A percentile compares a stretch with the other conserved stretches of the same genome.
Evolutionary conservation across 106 monocot genomes (phyloP).

Genomic region (Dendrobium chrysotoxum): DNA sequence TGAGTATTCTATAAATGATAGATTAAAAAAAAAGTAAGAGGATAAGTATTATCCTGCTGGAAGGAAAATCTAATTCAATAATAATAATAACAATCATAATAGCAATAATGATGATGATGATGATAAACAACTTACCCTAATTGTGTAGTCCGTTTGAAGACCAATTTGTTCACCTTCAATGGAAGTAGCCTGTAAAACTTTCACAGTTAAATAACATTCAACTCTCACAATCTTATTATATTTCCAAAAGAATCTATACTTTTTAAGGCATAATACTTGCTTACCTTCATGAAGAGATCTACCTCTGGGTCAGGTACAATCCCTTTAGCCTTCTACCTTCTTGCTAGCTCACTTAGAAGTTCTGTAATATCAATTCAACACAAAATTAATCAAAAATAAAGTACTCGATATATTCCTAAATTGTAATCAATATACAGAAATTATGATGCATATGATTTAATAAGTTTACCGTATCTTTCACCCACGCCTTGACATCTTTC

Average conservation of each 20-base stretch:
- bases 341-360: slow-evolving; percentile 46
- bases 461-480: slow-evolving; percentile 3
- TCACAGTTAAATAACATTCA: background rate
- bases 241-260: background rate
- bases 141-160: slow-evolving; percentile 68
- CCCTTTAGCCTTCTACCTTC: slow-evolving; percentile 48
- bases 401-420: background rate
- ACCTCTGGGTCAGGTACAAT: slow-evolving; percentile 65
- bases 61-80: background rate
- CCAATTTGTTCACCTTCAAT: slow-evolving; percentile 39
- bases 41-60: background rate
- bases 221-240: background rate
- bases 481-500: slow-evolving; percentile 10
- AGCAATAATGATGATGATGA: background rate
- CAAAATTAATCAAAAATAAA: background rate
- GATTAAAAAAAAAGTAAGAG: background rate
- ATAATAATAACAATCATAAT: too few species aligned
- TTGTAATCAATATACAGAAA: background rate
- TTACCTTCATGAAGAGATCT: slow-evolving; percentile 88
- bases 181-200: slow-evolving; percentile 39
- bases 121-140: slow-evolving; percentile 29
- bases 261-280: background rate
- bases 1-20: too few species aligned
- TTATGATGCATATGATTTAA: background rate
- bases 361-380: slow-evolving; percentile 23